A percentile compares a stretch with the other conserved stretches of the same genome.
phyloP scores from a whole-genome alignment of 2,329 filamentous ascomycete species.

The Alternaria solani region DNA sequence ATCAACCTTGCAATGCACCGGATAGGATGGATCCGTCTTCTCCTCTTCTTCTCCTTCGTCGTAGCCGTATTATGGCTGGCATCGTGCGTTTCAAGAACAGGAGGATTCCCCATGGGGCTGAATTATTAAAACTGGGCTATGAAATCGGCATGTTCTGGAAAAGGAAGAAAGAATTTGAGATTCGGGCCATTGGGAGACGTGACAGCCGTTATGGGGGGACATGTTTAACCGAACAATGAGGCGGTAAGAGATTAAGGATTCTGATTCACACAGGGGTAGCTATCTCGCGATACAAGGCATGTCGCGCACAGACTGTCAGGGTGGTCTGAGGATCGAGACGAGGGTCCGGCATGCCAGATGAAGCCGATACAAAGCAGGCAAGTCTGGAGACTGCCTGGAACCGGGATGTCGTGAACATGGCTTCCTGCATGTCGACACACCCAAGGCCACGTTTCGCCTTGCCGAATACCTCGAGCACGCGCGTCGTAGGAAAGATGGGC shows the following conservation, averaged over 20 bases:
- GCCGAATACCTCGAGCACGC: background rate
- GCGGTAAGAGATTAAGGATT: conserved; percentile 19
- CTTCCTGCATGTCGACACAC: background rate
- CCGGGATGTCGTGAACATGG: background rate
- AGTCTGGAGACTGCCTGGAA: background rate
- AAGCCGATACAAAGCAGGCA: conserved; percentile 9
- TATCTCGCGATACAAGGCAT: conserved; percentile 8
- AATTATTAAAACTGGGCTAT: conserved; percentile 2
- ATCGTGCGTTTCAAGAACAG: conserved; percentile 5
- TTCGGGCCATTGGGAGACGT: conserved; percentile 7
- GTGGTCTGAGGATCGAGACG: conserved; percentile 9
- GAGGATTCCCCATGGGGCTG: conserved; percentile 17
- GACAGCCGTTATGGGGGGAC: conserved; percentile 12
- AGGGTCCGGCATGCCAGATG: conserved; percentile 9
- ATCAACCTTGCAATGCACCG: conserved; percentile 16
- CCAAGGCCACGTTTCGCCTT: background rate
- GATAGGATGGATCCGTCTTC: conserved; percentile 15
- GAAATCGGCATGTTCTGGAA: conserved; percentile 3
- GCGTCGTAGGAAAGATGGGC: background rate
- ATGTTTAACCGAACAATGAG: conserved; percentile 8
- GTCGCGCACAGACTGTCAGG: conserved; percentile 9
- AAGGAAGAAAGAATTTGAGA: conserved; percentile 6
- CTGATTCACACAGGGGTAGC: conserved; percentile 8
- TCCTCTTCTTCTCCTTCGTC: conserved; percentile 8
- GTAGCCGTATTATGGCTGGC: background rate